Base-by-base conservation (phyloP, 768 basidiomycete species). In the Gloeopeniophorella convolvens region DNA sequence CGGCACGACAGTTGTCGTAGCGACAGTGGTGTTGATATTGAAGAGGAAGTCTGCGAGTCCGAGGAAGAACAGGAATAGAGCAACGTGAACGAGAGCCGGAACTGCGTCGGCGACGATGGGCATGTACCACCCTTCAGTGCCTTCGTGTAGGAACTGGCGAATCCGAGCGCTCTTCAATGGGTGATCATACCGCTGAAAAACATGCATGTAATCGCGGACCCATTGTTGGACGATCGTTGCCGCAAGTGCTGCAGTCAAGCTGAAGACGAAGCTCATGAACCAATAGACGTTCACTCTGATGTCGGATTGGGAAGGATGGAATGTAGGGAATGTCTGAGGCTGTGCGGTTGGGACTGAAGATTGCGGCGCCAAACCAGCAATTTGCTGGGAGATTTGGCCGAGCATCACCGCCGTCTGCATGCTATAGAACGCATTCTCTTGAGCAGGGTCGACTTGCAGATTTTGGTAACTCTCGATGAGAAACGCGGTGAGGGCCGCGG, bases 41-140 rank as follows among this genome's bases (percentile, higher is more conserved):
- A 60, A 62, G 26, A 77, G 62, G 59, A 78, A 75, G 16, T 68
- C 66, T 34, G 75, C 60, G 26, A 79, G 65, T 30, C 73, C 72
- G 33, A 71, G 66, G n/a, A n/a, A n/a, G n/a, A n/a, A n/a, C n/a
- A n/a, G n/a, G n/a, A n/a, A n/a, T n/a, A n/a, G n/a, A n/a, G 60
- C 79, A 70, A 61, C 77, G 77, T 4, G 76, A 63, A 79, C 67
- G 12, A 77, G 66, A 18, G 71, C 63, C 1, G 75, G 76, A 26
- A 77, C 70, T 13, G 64, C 54, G 34, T 70, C 67, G 4, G 75
- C 70, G 7, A 77, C 59, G 2, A 65, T 59, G 13, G 66, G 58
- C 62, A 77, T 68, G 9, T 62, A 59, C 59, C 72, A 77, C 36
- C 55, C 60, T 18, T 66, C 63, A 23, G 75, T 52, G 20, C 71